Evolutionary conservation across 257 asterid species (phyloP).

Genomic region (Thymus quinquecostatus): DNA sequence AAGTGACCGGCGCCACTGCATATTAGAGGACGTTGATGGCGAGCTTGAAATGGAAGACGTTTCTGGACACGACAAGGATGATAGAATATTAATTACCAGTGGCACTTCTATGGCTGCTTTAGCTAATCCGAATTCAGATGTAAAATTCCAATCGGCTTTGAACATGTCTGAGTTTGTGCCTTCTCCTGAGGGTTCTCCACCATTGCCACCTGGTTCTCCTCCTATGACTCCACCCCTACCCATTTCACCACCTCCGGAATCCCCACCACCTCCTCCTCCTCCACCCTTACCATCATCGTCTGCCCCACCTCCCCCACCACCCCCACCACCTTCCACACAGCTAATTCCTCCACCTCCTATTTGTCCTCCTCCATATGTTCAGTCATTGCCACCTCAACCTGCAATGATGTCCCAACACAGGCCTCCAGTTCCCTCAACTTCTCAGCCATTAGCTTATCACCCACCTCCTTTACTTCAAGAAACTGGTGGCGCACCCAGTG

Average conservation of each 20-base stretch:
- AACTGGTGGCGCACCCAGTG: slow-evolving; percentile 48
- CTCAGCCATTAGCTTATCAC: slow-evolving; percentile 48
- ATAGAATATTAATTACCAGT: slow-evolving; percentile 39
- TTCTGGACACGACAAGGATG: slow-evolving; percentile 76
- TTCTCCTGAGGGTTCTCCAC: slow-evolving; percentile 89
- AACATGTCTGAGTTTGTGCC: slow-evolving; percentile 48
- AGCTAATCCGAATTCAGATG: slow-evolving; percentile 36
- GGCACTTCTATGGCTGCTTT: slow-evolving; percentile 34
- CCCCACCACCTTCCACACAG: slow-evolving; percentile 47
- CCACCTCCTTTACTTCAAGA: slow-evolving; percentile 57
- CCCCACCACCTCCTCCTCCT: slow-evolving; percentile 48
- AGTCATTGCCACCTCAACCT: slow-evolving; percentile 61
- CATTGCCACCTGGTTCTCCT: slow-evolving; percentile 80
- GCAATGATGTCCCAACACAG: slow-evolving; percentile 51
- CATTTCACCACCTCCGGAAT: slow-evolving; percentile 69
- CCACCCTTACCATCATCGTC: slow-evolving; percentile 38
- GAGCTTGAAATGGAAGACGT: slow-evolving; percentile 99
- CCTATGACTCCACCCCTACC: slow-evolving; percentile 90
- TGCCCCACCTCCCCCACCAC: slow-evolving; percentile 46
- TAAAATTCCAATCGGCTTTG: slow-evolving; percentile 44
- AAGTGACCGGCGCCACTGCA: slow-evolving; percentile 76
- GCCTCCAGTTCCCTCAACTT: slow-evolving; percentile 52
- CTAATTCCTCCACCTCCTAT: slow-evolving; percentile 54
- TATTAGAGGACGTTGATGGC: slow-evolving; percentile 94
- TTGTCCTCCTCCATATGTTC: slow-evolving; percentile 57